phyloP scores from a whole-genome alignment of 1,284 basidiomycete genomes.

The Peniophora sp. region DNA sequence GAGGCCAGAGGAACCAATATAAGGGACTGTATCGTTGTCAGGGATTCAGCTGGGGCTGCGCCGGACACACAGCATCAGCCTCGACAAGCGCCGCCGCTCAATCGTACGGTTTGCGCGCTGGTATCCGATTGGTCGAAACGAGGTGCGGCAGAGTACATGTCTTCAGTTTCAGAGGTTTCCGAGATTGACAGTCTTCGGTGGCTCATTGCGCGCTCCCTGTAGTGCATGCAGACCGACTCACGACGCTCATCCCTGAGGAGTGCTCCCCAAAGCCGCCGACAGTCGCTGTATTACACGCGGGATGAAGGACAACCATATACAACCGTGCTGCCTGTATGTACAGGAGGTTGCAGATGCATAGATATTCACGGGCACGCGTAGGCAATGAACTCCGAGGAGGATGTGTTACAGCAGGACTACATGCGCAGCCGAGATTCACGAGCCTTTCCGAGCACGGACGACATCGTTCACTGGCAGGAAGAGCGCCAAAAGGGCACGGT shows the following conservation, averaged over 20 bases:
- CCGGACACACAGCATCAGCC: no score
- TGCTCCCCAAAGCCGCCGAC: constrained; percentile 10
- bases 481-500: constrained; percentile 1
- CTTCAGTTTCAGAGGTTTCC: no score
- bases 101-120: no score
- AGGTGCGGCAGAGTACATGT: no score
- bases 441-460: constrained; percentile 1
- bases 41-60: no score
- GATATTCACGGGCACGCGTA: constrained; percentile 5
- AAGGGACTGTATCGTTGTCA: no score
- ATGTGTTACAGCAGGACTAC: constrained; percentile 19
- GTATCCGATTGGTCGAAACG: no score
- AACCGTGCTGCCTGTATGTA: constrained; percentile 19
- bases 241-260: not conserved
- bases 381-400: constrained; percentile 23
- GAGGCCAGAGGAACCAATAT: no score
- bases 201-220: no score
- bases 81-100: no score
- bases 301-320: constrained; percentile 15
- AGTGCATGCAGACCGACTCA: no score
- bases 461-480: constrained; percentile 1
- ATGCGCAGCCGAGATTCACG: constrained; percentile 10
- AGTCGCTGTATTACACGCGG: constrained; percentile 13
- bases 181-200: no score
- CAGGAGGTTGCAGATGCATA: not conserved